Evolutionary conservation across 140 eudicot species (phyloP), one percentile per base, ranked within the genome.

Genomic region (Senecio squalidus): DNA sequence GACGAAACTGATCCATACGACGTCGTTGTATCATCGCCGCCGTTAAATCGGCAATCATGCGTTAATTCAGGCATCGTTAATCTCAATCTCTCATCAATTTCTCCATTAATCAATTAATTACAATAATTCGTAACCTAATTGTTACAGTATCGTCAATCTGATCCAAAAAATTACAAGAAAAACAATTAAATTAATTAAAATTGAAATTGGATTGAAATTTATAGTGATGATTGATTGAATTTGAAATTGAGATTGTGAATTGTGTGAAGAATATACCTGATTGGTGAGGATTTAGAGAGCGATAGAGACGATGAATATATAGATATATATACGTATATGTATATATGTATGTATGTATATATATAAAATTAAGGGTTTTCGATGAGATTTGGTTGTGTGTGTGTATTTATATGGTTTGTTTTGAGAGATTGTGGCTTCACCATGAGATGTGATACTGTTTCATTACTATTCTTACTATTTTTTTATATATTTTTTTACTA

Each of bases 1-100:
- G 82, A 77, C 34, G 82, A 61, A 36, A 81, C 71, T 53, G 78
- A 49, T 78, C 90, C 90, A 82, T 75, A 72, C 74, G 82, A 71
- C 70, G 82, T 43, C 39, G 79, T 67, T 15, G 70, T 29, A 67
- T 66, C 73, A 67, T 66, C 73, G 68, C 67, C 73, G 68, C 65
- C 62, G 60, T 62, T 62, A 18, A 67, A 62, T 60, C 54, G 69
- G 63, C 69, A 67, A 62, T 69, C 71, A 70, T 62, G 67, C 31
- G 67, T 48, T 76, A 77, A 69, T 67, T 78, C 84, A 63, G 81
- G 81, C 84, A 81, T 81, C n/a, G n/a, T n/a, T n/a, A n/a, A 24
- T 36, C 63, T 75, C 76, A 72, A 72, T 57, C 63, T 62, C 76
- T 64, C 47, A 53, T 66, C 71, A 55, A 34, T n/a, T 71, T 50